phyloP scores from a whole-genome alignment of 306 rosid genomes.

The Luffa acutangula region DNA sequence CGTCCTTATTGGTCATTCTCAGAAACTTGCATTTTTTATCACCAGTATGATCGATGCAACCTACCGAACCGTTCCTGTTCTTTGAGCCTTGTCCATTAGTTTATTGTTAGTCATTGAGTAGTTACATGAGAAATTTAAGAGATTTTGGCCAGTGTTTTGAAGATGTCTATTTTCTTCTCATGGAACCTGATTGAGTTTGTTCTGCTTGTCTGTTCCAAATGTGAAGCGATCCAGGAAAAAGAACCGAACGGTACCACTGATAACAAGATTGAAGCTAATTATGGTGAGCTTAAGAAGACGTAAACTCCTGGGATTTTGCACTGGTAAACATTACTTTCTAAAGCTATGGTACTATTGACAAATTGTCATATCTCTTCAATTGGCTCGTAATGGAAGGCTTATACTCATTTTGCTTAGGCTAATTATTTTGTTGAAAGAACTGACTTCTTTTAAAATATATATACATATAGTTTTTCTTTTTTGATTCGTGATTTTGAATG shows the following conservation, averaged over 20 bases:
- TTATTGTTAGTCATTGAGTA: not conserved
- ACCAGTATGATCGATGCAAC: not conserved
- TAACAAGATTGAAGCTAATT: not conserved
- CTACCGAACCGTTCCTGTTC: not conserved
- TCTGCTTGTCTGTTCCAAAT: not conserved
- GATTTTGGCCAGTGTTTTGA: not conserved
- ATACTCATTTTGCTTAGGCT: not conserved
- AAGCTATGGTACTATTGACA: not conserved
- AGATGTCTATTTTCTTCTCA: not conserved
- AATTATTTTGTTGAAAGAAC: not conserved
- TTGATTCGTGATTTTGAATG: not conserved
- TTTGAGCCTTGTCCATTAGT: not conserved
- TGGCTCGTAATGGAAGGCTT: not conserved
- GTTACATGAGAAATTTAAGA: not conserved
- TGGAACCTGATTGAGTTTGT: not conserved
- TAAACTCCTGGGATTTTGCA: constrained; percentile 78
- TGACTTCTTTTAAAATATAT: not conserved
- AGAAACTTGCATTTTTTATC: not conserved
- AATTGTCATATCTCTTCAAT: not conserved
- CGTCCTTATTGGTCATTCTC: not conserved
- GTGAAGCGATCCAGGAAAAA: not conserved
- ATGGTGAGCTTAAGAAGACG: constrained; percentile 99
- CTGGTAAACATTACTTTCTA: constrained; percentile 43
- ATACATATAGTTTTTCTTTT: not conserved
- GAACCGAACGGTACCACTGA: not conserved